Evolutionary conservation across 2,329 filamentous ascomycete genomes (phyloP).

Genomic region (Cladorrhinum sp.): DNA sequence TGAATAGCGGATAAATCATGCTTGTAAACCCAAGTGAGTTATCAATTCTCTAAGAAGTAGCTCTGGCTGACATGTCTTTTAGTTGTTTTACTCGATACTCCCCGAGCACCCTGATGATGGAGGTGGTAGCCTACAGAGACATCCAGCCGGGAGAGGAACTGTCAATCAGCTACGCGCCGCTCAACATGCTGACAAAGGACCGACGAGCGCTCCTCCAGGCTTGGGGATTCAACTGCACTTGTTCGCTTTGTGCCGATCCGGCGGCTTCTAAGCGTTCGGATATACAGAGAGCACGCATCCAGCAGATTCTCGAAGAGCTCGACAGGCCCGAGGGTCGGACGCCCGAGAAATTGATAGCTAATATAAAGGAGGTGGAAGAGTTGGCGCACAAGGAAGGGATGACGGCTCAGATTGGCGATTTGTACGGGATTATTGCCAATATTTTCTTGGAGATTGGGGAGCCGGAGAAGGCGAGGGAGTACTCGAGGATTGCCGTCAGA

Average conservation of each 20-base stretch:
- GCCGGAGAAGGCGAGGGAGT: slow-evolving; percentile 4
- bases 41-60: background rate
- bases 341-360: background rate
- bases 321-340: slow-evolving; percentile 1
- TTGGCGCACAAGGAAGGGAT: slow-evolving; percentile 12
- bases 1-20: slow-evolving; percentile 19
- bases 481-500: background rate
- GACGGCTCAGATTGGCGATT: slow-evolving; percentile 16
- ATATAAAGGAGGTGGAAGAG: slow-evolving; percentile 7
- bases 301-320: slow-evolving; percentile 4
- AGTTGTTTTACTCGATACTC: slow-evolving; percentile 15
- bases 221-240: slow-evolving; percentile 18
- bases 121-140: slow-evolving; percentile 17
- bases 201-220: slow-evolving; percentile 4
- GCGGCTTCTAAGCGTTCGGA: slow-evolving; percentile 6
- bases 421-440: slow-evolving; percentile 14
- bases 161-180: slow-evolving; percentile 12
- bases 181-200: slow-evolving; percentile 13
- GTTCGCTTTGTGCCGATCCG: slow-evolving; percentile 10
- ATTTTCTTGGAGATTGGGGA: slow-evolving; percentile 4
- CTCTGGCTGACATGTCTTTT: background rate
- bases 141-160: slow-evolving; percentile 18
- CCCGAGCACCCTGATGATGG: slow-evolving; percentile 13
- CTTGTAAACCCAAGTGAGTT: slow-evolving; percentile 18
- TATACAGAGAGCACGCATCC: slow-evolving; percentile 3